Evolutionary conservation across 139 green algal species (phyloP).

Genomic region (Yamagishiella unicocca): DNA sequence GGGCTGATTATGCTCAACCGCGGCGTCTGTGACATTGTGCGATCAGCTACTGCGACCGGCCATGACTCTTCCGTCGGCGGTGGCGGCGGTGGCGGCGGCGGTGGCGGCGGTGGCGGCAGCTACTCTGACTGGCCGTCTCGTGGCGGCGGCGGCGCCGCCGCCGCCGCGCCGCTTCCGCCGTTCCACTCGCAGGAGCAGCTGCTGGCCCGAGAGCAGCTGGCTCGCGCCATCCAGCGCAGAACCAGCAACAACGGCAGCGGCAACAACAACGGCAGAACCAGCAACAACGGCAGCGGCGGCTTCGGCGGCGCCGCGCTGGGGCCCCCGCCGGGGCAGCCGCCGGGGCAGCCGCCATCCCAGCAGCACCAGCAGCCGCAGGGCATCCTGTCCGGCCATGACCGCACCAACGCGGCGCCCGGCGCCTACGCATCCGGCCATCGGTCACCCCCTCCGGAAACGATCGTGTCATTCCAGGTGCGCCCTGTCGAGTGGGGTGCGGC

Average conservation of each 20-base stretch:
- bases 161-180: not conserved
- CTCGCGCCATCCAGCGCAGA: not conserved
- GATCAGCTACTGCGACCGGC: too few species aligned
- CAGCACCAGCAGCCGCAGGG: too few species aligned
- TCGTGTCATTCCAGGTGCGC: slow-evolving; percentile 25
- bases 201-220: not conserved
- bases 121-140: too few species aligned
- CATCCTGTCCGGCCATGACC: too few species aligned
- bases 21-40: too few species aligned
- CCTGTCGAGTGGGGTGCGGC: too few species aligned
- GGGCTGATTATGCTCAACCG: too few species aligned
- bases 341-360: too few species aligned
- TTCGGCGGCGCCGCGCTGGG: not conserved
- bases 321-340: too few species aligned
- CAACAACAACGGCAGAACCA: not conserved
- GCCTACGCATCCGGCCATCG: not conserved
- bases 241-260: not conserved
- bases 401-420: not conserved
- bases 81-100: not conserved
- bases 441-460: slow-evolving; percentile 9
- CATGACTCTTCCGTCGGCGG: too few species aligned
- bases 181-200: slow-evolving; percentile 2
- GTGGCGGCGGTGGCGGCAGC: not conserved
- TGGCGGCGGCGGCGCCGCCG: not conserved
- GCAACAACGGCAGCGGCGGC: not conserved